Evolutionary conservation across 768 basidiomycete genomes (phyloP), one percentile per base, ranked within the genome.

Genomic region (Boletus subparvulus): DNA sequence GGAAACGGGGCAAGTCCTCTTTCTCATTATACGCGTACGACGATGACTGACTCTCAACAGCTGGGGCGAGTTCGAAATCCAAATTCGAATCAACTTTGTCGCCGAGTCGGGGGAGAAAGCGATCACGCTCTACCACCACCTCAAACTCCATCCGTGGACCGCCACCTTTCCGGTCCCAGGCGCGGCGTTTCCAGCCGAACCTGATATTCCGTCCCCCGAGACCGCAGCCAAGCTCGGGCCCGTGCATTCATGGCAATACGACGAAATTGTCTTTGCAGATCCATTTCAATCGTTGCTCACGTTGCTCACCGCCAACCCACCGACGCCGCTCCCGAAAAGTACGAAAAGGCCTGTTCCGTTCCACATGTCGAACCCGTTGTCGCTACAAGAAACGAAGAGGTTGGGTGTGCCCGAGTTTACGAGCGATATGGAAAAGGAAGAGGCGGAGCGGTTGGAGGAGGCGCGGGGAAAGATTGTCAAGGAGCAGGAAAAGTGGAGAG

Each of bases 51-150:
- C 3, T 3, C 24, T 5, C 16, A 6, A 45, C 47, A 92, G 90
- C 47, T 99, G 97, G 97, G 97, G 97, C 62, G 97, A 99, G 77
- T 99, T 99, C 74, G 94, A 97, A 67, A 89, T 98, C 60, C 85
- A 88, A 66, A 95, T 99, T 60, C 84, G 90, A 50, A 87, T 99
- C 52, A 88, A 87, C 47, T 98, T 98, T 74, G 79, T 94, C 33
- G 73, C 82, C 50, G 97, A 99, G 73, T 85, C 94, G 5, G 88
- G 86, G 47, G 97, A 98, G 71, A 98, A 98, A 69, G 83, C 92
- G 17, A 77, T 98, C 61, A 81, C 82, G 4, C 76, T 97, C 54
- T 89, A 91, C 60, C 97, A 99, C 73, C 91, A 96, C 66, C 87
- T 99, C 68, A 98, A 98, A 70, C 83, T 99, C 0, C 97, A 95